Conservation (phyloP, 2,329 filamentous ascomycete genomes). For the Xylaria sp. region DNA sequence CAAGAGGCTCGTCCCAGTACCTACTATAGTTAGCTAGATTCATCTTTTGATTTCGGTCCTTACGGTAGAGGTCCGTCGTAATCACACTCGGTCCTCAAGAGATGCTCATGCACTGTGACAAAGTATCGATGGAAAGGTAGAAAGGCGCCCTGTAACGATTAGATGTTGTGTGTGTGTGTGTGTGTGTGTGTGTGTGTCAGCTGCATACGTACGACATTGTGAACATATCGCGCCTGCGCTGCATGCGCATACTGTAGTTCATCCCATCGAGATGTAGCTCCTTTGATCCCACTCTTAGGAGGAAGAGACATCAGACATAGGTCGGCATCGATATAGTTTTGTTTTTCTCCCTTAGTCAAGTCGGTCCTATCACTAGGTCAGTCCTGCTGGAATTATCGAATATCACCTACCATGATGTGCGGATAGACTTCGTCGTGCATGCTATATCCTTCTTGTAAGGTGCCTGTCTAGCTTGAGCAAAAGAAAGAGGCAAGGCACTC, state of each 20-base stretch:
- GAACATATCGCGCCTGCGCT: slow-evolving; percentile 38
- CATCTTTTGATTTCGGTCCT: background rate
- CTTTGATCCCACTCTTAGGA: slow-evolving; percentile 33
- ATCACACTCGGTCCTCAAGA: slow-evolving; percentile 42
- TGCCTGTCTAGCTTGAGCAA: background rate
- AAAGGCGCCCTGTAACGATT: slow-evolving; percentile 37
- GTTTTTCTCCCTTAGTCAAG: slow-evolving; percentile 35
- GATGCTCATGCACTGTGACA: slow-evolving; percentile 40
- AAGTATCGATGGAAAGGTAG: slow-evolving; percentile 46
- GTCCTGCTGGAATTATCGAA: background rate
- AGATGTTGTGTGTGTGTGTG: no score
- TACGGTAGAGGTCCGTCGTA: slow-evolving; percentile 35
- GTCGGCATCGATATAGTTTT: slow-evolving; percentile 41
- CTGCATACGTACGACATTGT: slow-evolving; percentile 33
- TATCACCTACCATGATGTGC: slow-evolving; percentile 31
- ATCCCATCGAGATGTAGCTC: slow-evolving; percentile 41
- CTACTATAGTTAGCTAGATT: slow-evolving; percentile 22
- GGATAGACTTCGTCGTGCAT: slow-evolving; percentile 21
- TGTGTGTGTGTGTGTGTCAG: background rate
- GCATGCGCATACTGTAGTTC: slow-evolving; percentile 44
- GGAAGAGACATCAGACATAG: slow-evolving; percentile 41
- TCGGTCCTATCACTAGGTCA: slow-evolving; percentile 17
- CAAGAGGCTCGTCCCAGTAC: slow-evolving; percentile 46
- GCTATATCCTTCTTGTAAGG: slow-evolving; percentile 21
- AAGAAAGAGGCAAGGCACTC: slow-evolving; percentile 2